Evolutionary conservation across 164 flowering plant species (phyloP).

Genomic region (Nymphaea colorata): DNA sequence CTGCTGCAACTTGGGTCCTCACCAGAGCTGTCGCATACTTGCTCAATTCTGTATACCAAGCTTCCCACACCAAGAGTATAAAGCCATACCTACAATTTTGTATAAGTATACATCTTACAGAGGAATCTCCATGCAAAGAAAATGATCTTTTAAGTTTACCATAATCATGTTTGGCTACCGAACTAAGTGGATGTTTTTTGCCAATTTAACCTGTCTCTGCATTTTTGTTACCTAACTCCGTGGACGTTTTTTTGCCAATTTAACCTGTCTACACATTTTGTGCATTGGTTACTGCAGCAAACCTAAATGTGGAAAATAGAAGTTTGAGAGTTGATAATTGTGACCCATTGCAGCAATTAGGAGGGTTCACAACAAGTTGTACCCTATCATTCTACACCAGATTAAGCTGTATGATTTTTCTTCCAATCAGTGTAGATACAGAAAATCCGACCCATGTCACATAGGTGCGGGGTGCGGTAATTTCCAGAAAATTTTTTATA

Average conservation of each 20-base stretch:
- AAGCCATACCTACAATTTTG: constrained; percentile 71
- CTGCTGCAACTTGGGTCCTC: constrained; percentile 96
- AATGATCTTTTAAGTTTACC: neutral
- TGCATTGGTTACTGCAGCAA: neutral
- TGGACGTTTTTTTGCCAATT: neutral
- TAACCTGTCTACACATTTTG: neutral
- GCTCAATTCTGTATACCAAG: constrained; percentile 53
- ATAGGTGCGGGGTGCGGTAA: too few relatives aligned
- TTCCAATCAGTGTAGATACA: too few relatives aligned
- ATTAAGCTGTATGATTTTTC: too few relatives aligned
- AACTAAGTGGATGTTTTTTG: neutral
- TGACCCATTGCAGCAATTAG: too few relatives aligned
- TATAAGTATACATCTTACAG: neutral
- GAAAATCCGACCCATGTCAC: too few relatives aligned
- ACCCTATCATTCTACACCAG: too few relatives aligned
- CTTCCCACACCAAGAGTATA: constrained; percentile 50
- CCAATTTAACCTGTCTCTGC: neutral
- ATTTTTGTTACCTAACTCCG: neutral
- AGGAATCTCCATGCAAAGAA: neutral
- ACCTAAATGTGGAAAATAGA: neutral
- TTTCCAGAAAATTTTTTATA: too few relatives aligned
- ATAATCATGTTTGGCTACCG: neutral
- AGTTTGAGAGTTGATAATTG: too few relatives aligned
- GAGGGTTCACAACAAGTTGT: too few relatives aligned
- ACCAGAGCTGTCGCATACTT: constrained; percentile 85